A percentile compares a stretch with the other conserved stretches of the same genome.
Conservation (phyloP, 306 rosid species). For the Sicyos baderoa region DNA sequence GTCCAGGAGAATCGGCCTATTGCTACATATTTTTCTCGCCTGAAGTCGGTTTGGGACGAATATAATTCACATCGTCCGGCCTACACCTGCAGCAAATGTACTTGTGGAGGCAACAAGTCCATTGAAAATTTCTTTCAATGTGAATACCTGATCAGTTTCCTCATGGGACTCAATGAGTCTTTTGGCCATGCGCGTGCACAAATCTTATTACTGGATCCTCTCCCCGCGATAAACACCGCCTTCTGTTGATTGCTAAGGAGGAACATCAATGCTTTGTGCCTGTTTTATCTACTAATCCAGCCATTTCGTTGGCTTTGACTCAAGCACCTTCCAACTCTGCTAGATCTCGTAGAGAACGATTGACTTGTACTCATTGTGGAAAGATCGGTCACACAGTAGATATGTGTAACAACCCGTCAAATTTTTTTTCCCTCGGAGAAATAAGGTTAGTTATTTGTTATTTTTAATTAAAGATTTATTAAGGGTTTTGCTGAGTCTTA, state of each 20-base stretch:
- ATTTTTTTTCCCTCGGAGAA: too few species aligned
- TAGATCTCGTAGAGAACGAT: too few species aligned
- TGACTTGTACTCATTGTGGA: too few species aligned
- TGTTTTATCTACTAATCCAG: too few species aligned
- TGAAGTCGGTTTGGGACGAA: not conserved
- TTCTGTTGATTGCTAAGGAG: not conserved
- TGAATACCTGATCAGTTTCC: not conserved
- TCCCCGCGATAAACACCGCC: accelerated
- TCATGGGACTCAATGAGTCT: not conserved
- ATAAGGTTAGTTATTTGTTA: too few species aligned
- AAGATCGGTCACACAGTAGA: too few species aligned
- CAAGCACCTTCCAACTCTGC: too few species aligned
- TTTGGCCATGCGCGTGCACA: not conserved
- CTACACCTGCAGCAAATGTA: not conserved
- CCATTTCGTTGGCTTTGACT: too few species aligned
- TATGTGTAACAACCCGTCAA: too few species aligned
- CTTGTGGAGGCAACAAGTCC: not conserved
- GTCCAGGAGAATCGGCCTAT: not conserved
- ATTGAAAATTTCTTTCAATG: not conserved
- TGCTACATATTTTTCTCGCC: not conserved
- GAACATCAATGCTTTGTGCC: not conserved
- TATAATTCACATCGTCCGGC: not conserved
- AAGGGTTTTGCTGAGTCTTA: too few species aligned
- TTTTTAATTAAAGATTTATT: too few species aligned
- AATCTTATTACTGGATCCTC: not conserved